A percentile compares a stretch with the other conserved stretches of the same genome.
phyloP scores from a whole-genome alignment of 257 asterid genomes.

The Lantana camara region DNA sequence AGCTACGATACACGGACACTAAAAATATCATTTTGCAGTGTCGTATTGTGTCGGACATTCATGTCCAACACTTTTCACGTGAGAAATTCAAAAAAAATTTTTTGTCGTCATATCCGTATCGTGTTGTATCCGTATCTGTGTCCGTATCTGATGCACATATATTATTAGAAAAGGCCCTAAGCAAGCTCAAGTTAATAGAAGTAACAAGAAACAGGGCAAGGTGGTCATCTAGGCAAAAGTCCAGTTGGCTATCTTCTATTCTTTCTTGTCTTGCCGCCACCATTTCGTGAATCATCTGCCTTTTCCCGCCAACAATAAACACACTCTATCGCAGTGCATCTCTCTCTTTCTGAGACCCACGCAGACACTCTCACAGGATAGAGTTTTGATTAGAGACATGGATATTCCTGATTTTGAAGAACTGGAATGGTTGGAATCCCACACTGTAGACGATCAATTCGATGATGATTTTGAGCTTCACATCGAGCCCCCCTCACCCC shows the following conservation, averaged over 20 bases:
- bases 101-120: no score
- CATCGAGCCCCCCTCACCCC: slow-evolving; percentile 50
- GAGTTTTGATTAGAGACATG: slow-evolving; percentile 37
- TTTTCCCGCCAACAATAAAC: slow-evolving; percentile 50
- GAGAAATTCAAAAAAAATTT: no score
- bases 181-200: no score
- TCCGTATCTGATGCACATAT: no score
- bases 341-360: slow-evolving; percentile 10
- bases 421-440: slow-evolving; percentile 86
- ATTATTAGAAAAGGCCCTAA: no score
- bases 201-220: no score
- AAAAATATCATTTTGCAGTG: no score
- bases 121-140: no score
- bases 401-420: slow-evolving; percentile 84
- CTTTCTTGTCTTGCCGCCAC: slow-evolving; percentile 27
- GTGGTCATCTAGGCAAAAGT: no score
- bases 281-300: neutral
- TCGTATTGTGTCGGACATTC: no score
- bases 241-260: neutral
- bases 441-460: slow-evolving; percentile 41
- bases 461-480: slow-evolving; percentile 55
- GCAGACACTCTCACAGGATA: neutral
- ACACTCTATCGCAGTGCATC: neutral
- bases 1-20: no score
- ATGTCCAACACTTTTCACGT: no score